Evolutionary conservation across 2,329 filamentous ascomycete species (phyloP).

Genomic region (Diaporthe sp.): DNA sequence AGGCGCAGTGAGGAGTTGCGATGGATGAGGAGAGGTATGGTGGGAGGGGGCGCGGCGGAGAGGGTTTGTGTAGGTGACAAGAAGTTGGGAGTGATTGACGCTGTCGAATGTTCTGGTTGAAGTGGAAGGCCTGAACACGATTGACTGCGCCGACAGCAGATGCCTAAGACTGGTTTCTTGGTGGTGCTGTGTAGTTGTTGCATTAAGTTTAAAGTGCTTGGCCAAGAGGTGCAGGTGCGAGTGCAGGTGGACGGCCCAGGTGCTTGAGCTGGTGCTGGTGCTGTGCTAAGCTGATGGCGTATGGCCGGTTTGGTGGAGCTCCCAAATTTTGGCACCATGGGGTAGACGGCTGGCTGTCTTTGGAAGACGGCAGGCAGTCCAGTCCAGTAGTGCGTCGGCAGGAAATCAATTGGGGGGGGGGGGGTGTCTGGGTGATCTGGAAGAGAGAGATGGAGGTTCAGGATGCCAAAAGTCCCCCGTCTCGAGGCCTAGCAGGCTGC

Average conservation of each 20-base stretch:
- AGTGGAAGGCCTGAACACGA: conserved; percentile 10
- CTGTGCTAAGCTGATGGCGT: conserved; percentile 29
- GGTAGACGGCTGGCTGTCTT: background rate
- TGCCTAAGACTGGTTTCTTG: conserved; percentile 22
- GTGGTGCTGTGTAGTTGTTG: conserved; percentile 17
- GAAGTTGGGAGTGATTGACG: conserved; percentile 21
- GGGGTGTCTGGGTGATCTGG: background rate
- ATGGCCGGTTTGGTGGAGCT: conserved; percentile 33
- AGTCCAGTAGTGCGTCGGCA: conserved; percentile 5
- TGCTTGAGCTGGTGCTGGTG: conserved; percentile 1
- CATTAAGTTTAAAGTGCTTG: conserved; percentile 1
- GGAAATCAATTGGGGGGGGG: background rate
- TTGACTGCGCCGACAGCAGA: conserved; percentile 3
- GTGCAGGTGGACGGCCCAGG: background rate
- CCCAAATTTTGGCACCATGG: conserved; percentile 4
- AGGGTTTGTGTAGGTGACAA: conserved; percentile 19
- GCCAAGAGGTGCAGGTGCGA: conserved; percentile 4
- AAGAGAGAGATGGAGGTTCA: conserved; percentile 3
- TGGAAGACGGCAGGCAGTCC: conserved; percentile 1
- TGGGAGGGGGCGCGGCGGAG: background rate
- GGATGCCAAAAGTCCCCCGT: background rate
- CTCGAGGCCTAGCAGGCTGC: conserved; percentile 28
- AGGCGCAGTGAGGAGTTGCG: conserved; percentile 42
- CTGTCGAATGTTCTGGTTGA: background rate
- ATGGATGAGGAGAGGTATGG: conserved; percentile 12